Percentiles rank a stretch among this genome's conserved stretches.
Evolutionary conservation across 306 rosid genomes (phyloP).

Genomic region (Quercus rubra): DNA sequence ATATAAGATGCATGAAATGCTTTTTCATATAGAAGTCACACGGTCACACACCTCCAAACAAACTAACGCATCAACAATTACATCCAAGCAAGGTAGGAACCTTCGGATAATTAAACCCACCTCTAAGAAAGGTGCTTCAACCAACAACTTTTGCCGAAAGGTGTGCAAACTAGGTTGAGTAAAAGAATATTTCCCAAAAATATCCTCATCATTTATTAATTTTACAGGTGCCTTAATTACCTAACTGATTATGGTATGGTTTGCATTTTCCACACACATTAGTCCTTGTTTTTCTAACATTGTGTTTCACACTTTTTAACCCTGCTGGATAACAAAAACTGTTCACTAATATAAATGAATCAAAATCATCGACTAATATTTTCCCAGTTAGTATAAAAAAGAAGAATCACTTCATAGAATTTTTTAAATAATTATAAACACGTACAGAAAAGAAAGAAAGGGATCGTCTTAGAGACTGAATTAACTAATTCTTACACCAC

Average conservation of each 20-base stretch:
- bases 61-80: background rate
- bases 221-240: background rate
- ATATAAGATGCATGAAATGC: too few relatives aligned
- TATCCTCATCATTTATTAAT: background rate
- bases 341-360: background rate
- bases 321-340: background rate
- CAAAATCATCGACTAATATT: background rate
- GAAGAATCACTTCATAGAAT: background rate
- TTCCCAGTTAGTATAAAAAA: background rate
- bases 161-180: background rate
- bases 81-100: background rate
- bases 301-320: too few relatives aligned
- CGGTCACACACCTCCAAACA: background rate
- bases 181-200: background rate
- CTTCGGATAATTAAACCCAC: background rate
- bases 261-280: background rate
- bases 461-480: background rate
- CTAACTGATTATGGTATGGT: background rate
- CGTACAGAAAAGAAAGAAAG: background rate
- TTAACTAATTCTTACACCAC: background rate
- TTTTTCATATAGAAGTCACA: too few relatives aligned
- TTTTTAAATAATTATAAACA: background rate
- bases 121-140: background rate
- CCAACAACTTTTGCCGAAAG: constrained; percentile 11
- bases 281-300: too few relatives aligned